Percentiles rank a stretch among this genome's conserved stretches.
These are phyloP conservation scores for Pichia sp. DNA, from an alignment of 1,139 yeast species.

Conservation along the genomic window DNA sequence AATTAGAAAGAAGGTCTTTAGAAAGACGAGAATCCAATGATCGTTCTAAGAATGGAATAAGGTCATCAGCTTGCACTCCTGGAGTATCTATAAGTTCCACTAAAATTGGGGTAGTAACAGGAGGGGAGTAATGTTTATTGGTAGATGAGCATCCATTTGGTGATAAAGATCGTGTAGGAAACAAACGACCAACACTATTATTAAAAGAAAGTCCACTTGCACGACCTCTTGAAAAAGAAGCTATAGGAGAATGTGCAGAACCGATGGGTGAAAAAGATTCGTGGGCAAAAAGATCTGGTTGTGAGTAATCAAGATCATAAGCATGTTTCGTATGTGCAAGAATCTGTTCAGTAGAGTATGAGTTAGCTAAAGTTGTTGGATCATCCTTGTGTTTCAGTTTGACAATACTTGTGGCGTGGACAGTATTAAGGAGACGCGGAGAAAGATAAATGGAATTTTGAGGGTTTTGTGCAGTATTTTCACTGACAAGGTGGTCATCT, in stretches of 20 bases:
- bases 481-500: slow-evolving; percentile 6
- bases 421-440: too few relatives aligned
- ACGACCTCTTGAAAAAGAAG: slow-evolving; percentile 14
- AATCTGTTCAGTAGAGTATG: background rate
- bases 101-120: slow-evolving; percentile 50
- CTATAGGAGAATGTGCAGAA: slow-evolving; percentile 18
- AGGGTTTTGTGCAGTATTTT: too few relatives aligned
- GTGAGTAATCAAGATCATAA: slow-evolving; percentile 26
- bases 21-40: slow-evolving; percentile 59
- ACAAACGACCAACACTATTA: slow-evolving; percentile 8
- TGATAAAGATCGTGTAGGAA: background rate
- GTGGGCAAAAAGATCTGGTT: slow-evolving; percentile 18
- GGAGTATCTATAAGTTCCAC: slow-evolving; percentile 72
- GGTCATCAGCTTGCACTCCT: slow-evolving; percentile 54
- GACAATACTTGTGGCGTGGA: too few relatives aligned
- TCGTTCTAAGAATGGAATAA: slow-evolving; percentile 69
- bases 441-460: too few relatives aligned
- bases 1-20: slow-evolving; percentile 49
- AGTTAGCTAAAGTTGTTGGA: background rate
- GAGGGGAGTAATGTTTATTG: slow-evolving; percentile 30
- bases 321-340: slow-evolving; percentile 18
- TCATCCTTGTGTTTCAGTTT: background rate
- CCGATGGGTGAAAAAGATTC: slow-evolving; percentile 13
- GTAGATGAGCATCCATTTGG: too few relatives aligned
- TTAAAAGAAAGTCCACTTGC: slow-evolving; percentile 9